Evolutionary conservation across 257 asterid genomes (phyloP), one percentile per base, ranked within the genome.

Genomic region (Osmanthus fragrans): DNA sequence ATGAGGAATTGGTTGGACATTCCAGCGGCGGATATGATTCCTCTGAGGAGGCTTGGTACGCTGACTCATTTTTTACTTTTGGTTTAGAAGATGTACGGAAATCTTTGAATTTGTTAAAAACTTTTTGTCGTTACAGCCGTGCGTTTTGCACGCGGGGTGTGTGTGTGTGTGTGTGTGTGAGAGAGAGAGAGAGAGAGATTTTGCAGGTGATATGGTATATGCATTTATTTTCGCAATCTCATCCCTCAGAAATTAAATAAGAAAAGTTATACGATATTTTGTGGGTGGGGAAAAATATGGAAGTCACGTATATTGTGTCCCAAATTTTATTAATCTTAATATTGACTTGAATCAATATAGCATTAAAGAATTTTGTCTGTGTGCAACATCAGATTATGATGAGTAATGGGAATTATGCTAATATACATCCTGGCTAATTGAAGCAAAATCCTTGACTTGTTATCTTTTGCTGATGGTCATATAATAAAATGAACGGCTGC

Each of bases 31-130:
- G 88, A 0, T 86, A 87, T 72, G 89, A 86, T 81, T 86, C 96
- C 74, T 91, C 97, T 63, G 88, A 84, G 36, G 96, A 90, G 56
- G 85, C 91, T 47, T 89, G 96, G 97, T 93, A 88, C 77, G 79
- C 45, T 29, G 76, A 11, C 66, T 23, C 32, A 71, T 76, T 42
- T 73, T 42, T 74, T 60, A 25, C 72, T 66, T 21, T 34, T 40
- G 23, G 7, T 29, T 40, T 16, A 71, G 23, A 9, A 21, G 11
- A 21, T 23, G 30, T 60, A 60, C 68, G 68, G 4, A 25, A 25
- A 40, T 3, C 18, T 56, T n/a, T 4, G 12, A 11, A 12, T 63
- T 27, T 37, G 23, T 56, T 29, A 0, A 4, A 7, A 4, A 2
- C 5, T 60, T 58, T 58, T n/a, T 58, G 67, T 21, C 32, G 33